A percentile compares a stretch with the other conserved stretches of the same genome.
Conservation (phyloP, 495 filamentous ascomycete species). For the Pyronema domesticum region DNA sequence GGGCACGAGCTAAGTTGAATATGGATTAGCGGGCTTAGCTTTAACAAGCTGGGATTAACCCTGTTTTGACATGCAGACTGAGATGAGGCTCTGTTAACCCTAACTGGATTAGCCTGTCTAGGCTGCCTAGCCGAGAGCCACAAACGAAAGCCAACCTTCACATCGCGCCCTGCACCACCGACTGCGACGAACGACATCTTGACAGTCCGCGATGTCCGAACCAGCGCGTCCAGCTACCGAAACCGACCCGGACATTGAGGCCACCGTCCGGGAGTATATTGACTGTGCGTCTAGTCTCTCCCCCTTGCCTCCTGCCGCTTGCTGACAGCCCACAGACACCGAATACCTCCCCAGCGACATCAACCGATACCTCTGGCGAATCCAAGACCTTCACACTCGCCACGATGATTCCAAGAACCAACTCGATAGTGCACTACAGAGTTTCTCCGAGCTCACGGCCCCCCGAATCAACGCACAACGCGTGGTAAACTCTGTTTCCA, state of each 20-base stretch:
- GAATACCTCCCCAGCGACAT: constrained; percentile 93
- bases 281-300: constrained; percentile 38
- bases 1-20: no score
- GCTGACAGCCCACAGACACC: constrained; percentile 34
- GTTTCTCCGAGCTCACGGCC: constrained; percentile 53
- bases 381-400: constrained; percentile 59
- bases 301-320: neutral
- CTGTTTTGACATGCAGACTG: no score
- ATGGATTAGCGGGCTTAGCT: no score
- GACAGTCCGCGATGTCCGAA: no score
- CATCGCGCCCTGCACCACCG: neutral
- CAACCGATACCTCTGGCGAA: constrained; percentile 71
- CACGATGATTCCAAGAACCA: constrained; percentile 46
- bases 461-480: constrained; percentile 32
- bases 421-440: constrained; percentile 54
- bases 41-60: no score
- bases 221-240: no score
- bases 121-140: neutral
- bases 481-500: constrained; percentile 10
- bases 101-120: neutral
- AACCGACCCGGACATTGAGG: constrained; percentile 77
- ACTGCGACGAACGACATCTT: no score
- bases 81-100: no score
- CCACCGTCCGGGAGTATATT: constrained; percentile 84
- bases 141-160: neutral